These are phyloP conservation scores for Penicillium manginii DNA, from an alignment of 495 filamentous ascomycete species.

Conservation along the genomic window DNA sequence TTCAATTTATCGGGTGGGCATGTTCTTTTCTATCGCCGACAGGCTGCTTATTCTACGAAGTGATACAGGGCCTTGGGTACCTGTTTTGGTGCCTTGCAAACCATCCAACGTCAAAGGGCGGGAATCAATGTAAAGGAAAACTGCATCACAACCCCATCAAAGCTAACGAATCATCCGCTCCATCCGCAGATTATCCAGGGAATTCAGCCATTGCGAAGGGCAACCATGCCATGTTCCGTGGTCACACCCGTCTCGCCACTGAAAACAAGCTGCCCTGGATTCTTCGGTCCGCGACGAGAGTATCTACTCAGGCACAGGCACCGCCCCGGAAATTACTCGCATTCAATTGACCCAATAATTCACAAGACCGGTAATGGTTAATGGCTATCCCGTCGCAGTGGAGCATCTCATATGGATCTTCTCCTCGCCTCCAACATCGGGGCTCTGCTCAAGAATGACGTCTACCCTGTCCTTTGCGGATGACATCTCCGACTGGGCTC, in stretches of 20 bases:
- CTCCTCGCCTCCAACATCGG: slow-evolving; percentile 19
- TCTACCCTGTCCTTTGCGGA: slow-evolving; percentile 16
- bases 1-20: slow-evolving; percentile 2
- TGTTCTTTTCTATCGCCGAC: not conserved
- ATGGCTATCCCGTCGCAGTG: slow-evolving; percentile 8
- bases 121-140: slow-evolving; percentile 10
- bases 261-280: slow-evolving; percentile 1
- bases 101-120: not conserved
- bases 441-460: slow-evolving; percentile 28
- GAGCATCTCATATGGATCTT: slow-evolving; percentile 15
- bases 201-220: not conserved
- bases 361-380: slow-evolving; percentile 10
- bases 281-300: too few species aligned
- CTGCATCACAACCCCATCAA: slow-evolving; percentile 6
- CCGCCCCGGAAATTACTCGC: not conserved
- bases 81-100: slow-evolving; percentile 1
- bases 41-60: too few species aligned
- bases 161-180: slow-evolving; percentile 8
- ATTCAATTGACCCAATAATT: not conserved
- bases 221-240: slow-evolving; percentile 10
- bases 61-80: slow-evolving; percentile 5
- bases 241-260: slow-evolving; percentile 12
- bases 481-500: slow-evolving; percentile 27
- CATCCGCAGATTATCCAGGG: slow-evolving; percentile 6
- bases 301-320: too few species aligned